Evolutionary conservation across 257 asterid species (phyloP).

Genomic region (Asclepias syriaca): DNA sequence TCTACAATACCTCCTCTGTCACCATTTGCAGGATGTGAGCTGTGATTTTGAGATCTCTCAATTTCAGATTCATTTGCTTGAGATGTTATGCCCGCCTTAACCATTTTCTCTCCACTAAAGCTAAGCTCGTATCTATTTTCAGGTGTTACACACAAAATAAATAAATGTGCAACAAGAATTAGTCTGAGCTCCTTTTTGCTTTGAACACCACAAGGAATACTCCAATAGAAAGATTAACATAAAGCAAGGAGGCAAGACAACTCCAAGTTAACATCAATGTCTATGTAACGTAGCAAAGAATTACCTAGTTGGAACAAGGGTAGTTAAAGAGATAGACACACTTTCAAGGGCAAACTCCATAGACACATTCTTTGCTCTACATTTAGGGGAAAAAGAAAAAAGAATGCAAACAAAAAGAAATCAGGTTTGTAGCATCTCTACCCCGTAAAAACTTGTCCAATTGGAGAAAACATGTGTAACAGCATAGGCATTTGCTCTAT

Average conservation of each 20-base stretch:
- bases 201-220: neutral
- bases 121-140: conserved; percentile 79
- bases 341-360: neutral
- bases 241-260: neutral
- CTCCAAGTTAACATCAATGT: neutral
- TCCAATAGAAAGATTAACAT: neutral
- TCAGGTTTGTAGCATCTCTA: neutral
- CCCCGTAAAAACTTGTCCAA: neutral
- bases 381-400: neutral
- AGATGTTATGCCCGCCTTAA: conserved; percentile 41
- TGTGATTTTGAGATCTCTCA: conserved; percentile 45
- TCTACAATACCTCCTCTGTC: conserved; percentile 50
- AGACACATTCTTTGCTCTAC: neutral
- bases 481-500: neutral
- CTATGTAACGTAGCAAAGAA: neutral
- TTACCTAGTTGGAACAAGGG: neutral
- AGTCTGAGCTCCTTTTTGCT: neutral
- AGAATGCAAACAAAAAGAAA: neutral
- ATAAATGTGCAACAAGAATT: neutral
- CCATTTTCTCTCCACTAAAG: conserved; percentile 69
- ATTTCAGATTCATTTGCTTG: conserved; percentile 50
- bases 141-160: neutral
- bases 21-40: conserved; percentile 41
- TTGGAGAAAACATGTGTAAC: neutral
- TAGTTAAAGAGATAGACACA: neutral